These are phyloP conservation scores for Cicer judaicum DNA, from an alignment of 306 rosid genomes.

Conservation along the genomic window DNA sequence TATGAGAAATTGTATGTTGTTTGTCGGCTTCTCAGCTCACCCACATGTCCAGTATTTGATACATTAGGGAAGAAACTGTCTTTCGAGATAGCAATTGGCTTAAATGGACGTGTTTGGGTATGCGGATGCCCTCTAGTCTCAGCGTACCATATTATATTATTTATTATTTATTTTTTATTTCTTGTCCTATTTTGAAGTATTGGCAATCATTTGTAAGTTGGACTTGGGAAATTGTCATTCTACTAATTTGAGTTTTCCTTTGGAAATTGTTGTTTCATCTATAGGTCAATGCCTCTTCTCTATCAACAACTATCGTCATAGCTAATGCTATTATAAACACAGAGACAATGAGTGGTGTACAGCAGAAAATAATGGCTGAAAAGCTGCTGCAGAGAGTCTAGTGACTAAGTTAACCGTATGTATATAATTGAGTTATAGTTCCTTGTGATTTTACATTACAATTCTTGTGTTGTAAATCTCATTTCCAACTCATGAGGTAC, in stretches of 20 bases:
- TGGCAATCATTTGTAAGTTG: conserved; percentile 19
- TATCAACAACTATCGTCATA: conserved; percentile 61
- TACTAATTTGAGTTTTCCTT: conserved; percentile 17
- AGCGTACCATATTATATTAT: background rate
- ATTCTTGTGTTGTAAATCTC: conserved; percentile 12
- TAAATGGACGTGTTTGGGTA: conserved; percentile 98
- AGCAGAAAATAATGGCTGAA: conserved; percentile 92
- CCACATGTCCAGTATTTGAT: conserved; percentile 82
- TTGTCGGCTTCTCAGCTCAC: conserved; percentile 80
- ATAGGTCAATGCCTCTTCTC: conserved; percentile 78
- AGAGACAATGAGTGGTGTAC: conserved; percentile 70
- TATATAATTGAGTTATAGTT: conserved; percentile 6
- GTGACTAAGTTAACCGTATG: conserved; percentile 47
- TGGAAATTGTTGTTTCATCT: conserved; percentile 20
- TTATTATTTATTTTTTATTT: background rate
- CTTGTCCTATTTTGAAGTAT: conserved; percentile 21
- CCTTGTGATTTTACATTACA: conserved; percentile 29
- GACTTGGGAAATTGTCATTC: conserved; percentile 24
- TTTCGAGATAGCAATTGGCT: conserved; percentile 83
- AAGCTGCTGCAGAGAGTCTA: conserved; percentile 69
- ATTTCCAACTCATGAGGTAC: too few species aligned
- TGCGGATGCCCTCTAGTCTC: conserved; percentile 20
- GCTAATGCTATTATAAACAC: conserved; percentile 78
- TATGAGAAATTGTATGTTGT: too few species aligned
- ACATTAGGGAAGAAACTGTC: conserved; percentile 81